phyloP scores from a whole-genome alignment of 2,329 filamentous ascomycete species.

The Pseudonectria foliicola region DNA sequence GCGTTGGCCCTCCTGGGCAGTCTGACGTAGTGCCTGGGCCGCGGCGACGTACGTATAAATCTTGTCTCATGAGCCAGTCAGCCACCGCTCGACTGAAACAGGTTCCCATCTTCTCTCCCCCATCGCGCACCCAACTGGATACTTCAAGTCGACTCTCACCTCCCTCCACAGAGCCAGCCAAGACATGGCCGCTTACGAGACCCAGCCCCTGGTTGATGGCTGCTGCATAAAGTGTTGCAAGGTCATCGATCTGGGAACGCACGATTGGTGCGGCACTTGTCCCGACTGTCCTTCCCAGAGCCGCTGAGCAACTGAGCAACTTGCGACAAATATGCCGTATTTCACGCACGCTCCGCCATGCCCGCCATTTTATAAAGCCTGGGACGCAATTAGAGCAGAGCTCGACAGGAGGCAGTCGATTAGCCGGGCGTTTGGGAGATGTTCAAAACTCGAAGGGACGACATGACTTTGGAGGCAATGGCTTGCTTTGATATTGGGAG shows the following conservation, averaged over 20 bases:
- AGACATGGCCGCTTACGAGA: constrained; percentile 14
- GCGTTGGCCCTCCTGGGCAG: neutral
- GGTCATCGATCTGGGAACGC: constrained; percentile 24
- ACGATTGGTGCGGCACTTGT: constrained; percentile 27
- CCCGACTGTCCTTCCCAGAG: constrained; percentile 18
- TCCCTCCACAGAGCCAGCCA: neutral
- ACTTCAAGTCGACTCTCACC: neutral
- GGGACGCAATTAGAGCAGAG: too few relatives aligned
- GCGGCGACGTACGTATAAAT: constrained; percentile 17
- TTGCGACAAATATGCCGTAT: neutral
- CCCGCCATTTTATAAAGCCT: too few relatives aligned
- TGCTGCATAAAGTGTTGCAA: constrained; percentile 26
- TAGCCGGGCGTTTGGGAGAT: too few relatives aligned
- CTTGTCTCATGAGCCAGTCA: constrained; percentile 3
- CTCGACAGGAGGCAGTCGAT: too few relatives aligned
- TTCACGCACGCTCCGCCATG: too few relatives aligned
- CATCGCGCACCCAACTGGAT: neutral
- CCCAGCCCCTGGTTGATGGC: constrained; percentile 12
- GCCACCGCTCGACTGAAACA: constrained; percentile 1
- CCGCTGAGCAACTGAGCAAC: neutral
- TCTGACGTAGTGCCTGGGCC: too few relatives aligned
- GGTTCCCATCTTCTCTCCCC: neutral
- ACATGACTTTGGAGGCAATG: too few relatives aligned
- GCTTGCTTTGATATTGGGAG: too few relatives aligned
- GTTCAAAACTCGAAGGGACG: too few relatives aligned